Evolutionary conservation across 805 yeast species (phyloP).

Genomic region (Candida cerambycidarum): DNA sequence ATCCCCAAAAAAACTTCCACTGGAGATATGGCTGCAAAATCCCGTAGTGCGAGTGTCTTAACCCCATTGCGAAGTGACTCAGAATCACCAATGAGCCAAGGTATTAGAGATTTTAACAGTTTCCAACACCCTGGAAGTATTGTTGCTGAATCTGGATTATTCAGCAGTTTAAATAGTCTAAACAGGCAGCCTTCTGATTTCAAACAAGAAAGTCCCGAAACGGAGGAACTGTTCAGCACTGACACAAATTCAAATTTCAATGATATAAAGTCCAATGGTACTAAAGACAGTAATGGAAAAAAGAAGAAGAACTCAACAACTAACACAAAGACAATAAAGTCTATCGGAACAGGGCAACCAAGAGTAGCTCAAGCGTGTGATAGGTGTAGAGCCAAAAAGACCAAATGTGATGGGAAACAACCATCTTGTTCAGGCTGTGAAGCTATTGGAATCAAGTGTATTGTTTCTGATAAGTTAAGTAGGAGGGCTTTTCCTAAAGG

Average conservation of each 20-base stretch:
- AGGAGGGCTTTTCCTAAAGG: constrained; percentile 90
- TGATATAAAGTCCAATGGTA: background rate
- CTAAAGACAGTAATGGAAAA: background rate
- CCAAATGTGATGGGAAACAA: constrained; percentile 73
- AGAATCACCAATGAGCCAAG: constrained; percentile 3
- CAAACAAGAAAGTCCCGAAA: background rate
- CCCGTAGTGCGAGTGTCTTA: background rate
- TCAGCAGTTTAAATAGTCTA: background rate
- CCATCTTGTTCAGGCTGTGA: constrained; percentile 78
- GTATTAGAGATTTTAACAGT: background rate
- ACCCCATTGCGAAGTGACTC: constrained; percentile 2
- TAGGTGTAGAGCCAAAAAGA: constrained; percentile 78
- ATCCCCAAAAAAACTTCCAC: too few species aligned
- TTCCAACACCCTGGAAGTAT: background rate
- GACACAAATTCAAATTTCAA: background rate
- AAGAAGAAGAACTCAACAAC: constrained; percentile 14
- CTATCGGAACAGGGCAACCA: constrained; percentile 65
- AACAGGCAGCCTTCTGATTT: background rate
- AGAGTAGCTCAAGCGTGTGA: constrained; percentile 92
- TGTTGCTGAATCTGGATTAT: background rate
- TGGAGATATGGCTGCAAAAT: constrained; percentile 1
- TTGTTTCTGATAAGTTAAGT: constrained; percentile 81
- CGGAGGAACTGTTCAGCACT: background rate
- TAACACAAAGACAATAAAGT: constrained; percentile 49
- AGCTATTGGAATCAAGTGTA: constrained; percentile 83